Evolutionary conservation across 1,284 basidiomycete species (phyloP).

Genomic region (Neotropicomus parvogracilis): DNA sequence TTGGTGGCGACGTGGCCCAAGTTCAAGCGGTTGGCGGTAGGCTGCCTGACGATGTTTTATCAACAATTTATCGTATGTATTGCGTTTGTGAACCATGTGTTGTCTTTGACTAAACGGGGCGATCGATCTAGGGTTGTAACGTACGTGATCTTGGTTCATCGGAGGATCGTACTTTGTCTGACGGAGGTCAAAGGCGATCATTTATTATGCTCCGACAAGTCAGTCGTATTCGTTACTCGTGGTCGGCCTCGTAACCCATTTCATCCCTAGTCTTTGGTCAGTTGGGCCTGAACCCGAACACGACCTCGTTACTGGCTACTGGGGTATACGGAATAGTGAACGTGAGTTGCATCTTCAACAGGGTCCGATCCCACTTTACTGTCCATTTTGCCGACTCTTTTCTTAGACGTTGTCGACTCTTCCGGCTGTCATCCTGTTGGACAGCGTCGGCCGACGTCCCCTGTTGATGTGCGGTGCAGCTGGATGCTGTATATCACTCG

Average conservation of each 20-base stretch:
- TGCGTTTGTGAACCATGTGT: not conserved
- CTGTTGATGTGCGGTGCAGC: conserved; percentile 32
- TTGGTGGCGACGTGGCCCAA: conserved; percentile 33
- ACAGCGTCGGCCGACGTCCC: conserved; percentile 34
- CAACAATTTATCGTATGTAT: conserved; percentile 33
- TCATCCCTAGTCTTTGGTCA: conserved; percentile 30
- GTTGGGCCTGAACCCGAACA: conserved; percentile 32
- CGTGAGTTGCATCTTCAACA: no score
- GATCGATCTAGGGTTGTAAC: conserved; percentile 26
- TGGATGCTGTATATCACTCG: conserved; percentile 31
- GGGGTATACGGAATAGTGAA: conserved; percentile 34
- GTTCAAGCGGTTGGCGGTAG: conserved; percentile 32
- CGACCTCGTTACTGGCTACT: conserved; percentile 33
- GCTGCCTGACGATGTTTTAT: conserved; percentile 34
- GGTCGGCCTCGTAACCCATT: not conserved
- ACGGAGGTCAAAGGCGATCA: conserved; percentile 26
- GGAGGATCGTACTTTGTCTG: conserved; percentile 4
- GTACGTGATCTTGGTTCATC: conserved; percentile 17
- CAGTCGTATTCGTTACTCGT: conserved; percentile 2
- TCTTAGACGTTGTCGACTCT: conserved; percentile 28
- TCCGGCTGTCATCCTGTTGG: conserved; percentile 30
- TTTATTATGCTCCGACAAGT: conserved; percentile 37
- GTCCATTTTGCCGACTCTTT: not conserved
- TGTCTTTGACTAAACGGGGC: not conserved
- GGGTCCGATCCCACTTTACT: no score